A percentile compares a stretch with the other conserved stretches of the same genome.
Conservation (phyloP, 768 basidiomycete genomes). For the Lactarius sanguifluus region DNA sequence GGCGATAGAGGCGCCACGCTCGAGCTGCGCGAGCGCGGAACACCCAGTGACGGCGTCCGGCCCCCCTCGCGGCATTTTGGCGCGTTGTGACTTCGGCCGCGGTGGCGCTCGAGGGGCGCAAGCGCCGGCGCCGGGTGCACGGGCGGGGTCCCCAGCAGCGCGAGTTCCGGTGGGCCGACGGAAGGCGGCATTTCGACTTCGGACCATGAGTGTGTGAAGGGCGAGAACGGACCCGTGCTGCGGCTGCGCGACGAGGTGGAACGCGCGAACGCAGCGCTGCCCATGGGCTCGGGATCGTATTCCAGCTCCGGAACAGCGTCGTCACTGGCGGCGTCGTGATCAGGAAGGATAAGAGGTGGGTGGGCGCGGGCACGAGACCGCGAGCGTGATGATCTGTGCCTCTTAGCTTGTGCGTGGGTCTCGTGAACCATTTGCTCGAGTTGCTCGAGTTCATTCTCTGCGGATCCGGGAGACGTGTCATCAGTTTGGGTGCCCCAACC, state of each 20-base stretch:
- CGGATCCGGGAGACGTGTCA: slow-evolving; percentile 36
- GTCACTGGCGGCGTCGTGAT: slow-evolving; percentile 13
- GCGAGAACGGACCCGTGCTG: slow-evolving; percentile 25
- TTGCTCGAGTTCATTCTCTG: slow-evolving; percentile 37
- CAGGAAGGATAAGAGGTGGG: slow-evolving; percentile 6
- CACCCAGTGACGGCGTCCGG: slow-evolving; percentile 37
- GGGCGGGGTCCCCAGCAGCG: slow-evolving; percentile 16
- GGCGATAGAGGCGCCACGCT: slow-evolving; percentile 50
- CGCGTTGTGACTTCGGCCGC: slow-evolving; percentile 1
- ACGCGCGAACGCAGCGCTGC: slow-evolving; percentile 3
- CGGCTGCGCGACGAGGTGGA: slow-evolving; percentile 24
- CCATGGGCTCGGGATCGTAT: slow-evolving; percentile 23
- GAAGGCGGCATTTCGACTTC: slow-evolving; percentile 24
- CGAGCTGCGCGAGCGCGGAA: slow-evolving; percentile 50
- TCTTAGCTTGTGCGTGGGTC: slow-evolving; percentile 36
- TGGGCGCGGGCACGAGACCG: slow-evolving; percentile 9
- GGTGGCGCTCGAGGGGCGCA: slow-evolving; percentile 22
- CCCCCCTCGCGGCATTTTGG: slow-evolving; percentile 29
- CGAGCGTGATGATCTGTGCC: slow-evolving; percentile 15
- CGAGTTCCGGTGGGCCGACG: slow-evolving; percentile 16
- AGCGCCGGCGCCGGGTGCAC: slow-evolving; percentile 15
- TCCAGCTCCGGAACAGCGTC: slow-evolving; percentile 28
- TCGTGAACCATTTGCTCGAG: slow-evolving; percentile 40
- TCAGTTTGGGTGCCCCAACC: slow-evolving; percentile 59
- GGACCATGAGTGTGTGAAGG: slow-evolving; percentile 24